These are phyloP conservation scores for Scedosporium minutisporum DNA, from an alignment of 2,329 filamentous ascomycete species.

Conservation along the genomic window DNA sequence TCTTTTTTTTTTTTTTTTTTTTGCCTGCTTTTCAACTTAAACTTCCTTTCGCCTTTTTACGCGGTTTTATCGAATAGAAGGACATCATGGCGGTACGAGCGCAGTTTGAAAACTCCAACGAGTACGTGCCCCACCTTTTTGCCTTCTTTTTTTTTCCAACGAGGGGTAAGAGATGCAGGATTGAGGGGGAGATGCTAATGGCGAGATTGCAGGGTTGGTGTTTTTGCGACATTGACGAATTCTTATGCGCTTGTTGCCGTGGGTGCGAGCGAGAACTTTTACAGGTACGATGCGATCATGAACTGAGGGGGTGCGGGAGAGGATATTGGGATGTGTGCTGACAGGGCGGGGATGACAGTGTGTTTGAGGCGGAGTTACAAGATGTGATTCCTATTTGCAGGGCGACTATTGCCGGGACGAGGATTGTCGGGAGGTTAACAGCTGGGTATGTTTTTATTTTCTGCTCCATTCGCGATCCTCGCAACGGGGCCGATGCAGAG, in stretches of 20 bases:
- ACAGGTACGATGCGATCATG: constrained; percentile 48
- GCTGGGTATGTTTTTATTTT: constrained; percentile 54
- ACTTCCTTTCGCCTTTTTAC: constrained; percentile 2
- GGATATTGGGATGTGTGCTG: neutral
- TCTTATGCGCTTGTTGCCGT: constrained; percentile 91
- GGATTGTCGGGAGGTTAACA: constrained; percentile 92
- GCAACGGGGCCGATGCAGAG: neutral
- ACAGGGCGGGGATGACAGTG: constrained; percentile 34
- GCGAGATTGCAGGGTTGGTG: constrained; percentile 64
- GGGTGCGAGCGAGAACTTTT: constrained; percentile 97
- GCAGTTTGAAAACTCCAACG: constrained; percentile 85
- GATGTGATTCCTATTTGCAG: constrained; percentile 96
- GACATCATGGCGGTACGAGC: constrained; percentile 55
- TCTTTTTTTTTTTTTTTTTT: neutral
- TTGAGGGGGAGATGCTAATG: neutral
- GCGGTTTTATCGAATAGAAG: neutral
- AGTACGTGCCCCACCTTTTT: constrained; percentile 42
- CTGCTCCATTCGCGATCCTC: neutral
- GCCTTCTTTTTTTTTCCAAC: neutral
- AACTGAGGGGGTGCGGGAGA: neutral
- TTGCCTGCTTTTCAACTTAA: neutral
- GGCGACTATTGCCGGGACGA: constrained; percentile 90
- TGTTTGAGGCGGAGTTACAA: constrained; percentile 96
- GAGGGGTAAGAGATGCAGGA: neutral
- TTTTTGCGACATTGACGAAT: constrained; percentile 95